Evolutionary conservation across 2,329 filamentous ascomycete genomes (phyloP).

Genomic region (Trichoderma breve): DNA sequence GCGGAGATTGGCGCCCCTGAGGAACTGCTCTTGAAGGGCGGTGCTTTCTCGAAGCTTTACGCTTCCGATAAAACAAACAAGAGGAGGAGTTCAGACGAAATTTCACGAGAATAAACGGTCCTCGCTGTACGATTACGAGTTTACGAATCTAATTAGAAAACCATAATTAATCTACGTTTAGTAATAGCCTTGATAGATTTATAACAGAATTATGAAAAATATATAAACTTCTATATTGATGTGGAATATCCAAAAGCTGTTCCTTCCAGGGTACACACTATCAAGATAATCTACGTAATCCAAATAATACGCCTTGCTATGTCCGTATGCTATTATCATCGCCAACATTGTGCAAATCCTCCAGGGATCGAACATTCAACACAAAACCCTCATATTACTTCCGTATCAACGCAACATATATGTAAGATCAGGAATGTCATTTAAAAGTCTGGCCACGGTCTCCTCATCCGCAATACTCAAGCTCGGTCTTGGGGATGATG

Average conservation of each 20-base stretch:
- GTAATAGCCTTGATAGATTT: neutral
- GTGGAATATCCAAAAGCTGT: neutral
- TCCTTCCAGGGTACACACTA: neutral
- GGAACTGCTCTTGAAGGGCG: constrained; percentile 25
- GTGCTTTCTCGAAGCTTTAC: constrained; percentile 29
- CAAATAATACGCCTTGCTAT: constrained; percentile 8
- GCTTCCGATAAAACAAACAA: constrained; percentile 26
- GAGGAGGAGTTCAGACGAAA: constrained; percentile 4
- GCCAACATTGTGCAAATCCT: neutral
- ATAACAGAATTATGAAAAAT: neutral
- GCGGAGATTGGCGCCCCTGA: constrained; percentile 31
- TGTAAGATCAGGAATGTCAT: constrained; percentile 43
- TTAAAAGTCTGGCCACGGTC: constrained; percentile 36
- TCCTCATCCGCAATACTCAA: constrained; percentile 31
- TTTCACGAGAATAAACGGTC: neutral
- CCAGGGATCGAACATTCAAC: neutral
- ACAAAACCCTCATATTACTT: neutral
- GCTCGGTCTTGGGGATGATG: neutral
- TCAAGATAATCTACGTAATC: neutral
- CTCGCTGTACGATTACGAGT: neutral
- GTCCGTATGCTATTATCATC: neutral
- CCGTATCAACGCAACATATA: constrained; percentile 43
- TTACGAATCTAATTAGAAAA: neutral
- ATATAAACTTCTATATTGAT: neutral
- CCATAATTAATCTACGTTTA: neutral